A percentile compares a stretch with the other conserved stretches of the same genome.
Evolutionary conservation across 495 filamentous ascomycete species (phyloP).

Genomic region (Tirmania nivea): DNA sequence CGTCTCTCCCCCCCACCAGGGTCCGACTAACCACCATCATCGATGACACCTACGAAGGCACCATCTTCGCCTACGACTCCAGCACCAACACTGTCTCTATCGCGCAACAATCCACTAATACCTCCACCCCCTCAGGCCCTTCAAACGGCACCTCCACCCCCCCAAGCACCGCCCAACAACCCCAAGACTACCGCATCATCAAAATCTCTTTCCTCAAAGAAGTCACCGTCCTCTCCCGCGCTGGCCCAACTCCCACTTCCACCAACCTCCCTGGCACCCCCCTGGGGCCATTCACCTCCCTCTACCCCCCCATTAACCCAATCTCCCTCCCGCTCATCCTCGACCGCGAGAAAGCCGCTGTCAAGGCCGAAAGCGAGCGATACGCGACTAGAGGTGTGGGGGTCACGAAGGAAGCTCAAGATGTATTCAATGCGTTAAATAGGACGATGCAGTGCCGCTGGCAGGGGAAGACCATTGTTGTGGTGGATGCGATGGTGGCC

Average conservation of each 20-base stretch:
- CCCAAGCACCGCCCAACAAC: neutral
- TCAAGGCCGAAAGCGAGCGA: slow-evolving; percentile 31
- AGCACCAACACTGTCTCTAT: slow-evolving; percentile 44
- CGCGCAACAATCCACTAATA: slow-evolving; percentile 32
- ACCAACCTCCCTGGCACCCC: no score
- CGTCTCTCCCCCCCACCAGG: slow-evolving; percentile 18
- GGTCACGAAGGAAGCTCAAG: slow-evolving; percentile 44
- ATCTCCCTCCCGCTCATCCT: neutral
- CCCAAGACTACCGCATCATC: slow-evolving; percentile 37
- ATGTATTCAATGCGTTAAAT: slow-evolving; percentile 43
- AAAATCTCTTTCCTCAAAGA: slow-evolving; percentile 40
- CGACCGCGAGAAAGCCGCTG: slow-evolving; percentile 29
- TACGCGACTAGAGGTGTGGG: slow-evolving; percentile 37
- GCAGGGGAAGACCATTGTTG: slow-evolving; percentile 39
- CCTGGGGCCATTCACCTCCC: slow-evolving; percentile 3
- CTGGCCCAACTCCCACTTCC: neutral
- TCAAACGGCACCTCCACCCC: slow-evolving; percentile 25
- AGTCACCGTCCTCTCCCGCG: slow-evolving; percentile 30
- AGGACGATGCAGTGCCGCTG: slow-evolving; percentile 43
- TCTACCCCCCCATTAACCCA: no score
- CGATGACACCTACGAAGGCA: slow-evolving; percentile 35
- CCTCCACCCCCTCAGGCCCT: slow-evolving; percentile 41
- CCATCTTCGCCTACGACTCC: slow-evolving; percentile 43
- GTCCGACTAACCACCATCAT: slow-evolving; percentile 38
- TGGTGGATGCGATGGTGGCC: slow-evolving; percentile 41